phyloP scores from a whole-genome alignment of 257 asterid genomes.

The Nicotiana noctiflora region DNA sequence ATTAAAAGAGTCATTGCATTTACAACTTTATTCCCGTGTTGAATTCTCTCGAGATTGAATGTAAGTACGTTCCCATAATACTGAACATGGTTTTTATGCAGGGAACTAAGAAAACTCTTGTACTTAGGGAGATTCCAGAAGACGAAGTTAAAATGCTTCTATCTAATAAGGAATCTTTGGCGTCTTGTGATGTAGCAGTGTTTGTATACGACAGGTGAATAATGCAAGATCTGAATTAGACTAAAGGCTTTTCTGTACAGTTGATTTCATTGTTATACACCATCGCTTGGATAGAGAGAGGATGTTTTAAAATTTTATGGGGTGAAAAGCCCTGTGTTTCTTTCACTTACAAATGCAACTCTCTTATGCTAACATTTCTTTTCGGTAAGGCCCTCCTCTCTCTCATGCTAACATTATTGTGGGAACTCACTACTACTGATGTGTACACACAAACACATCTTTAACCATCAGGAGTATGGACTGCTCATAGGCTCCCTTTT shows the following conservation, averaged over 20 bases:
- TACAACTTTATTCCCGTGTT: neutral
- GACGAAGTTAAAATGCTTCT: conserved; percentile 58
- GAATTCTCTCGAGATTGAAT: neutral
- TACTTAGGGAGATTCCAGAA: conserved; percentile 86
- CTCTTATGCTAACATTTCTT: neutral
- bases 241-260: neutral
- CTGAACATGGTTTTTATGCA: conserved; percentile 21
- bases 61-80: neutral
- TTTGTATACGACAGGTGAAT: conserved; percentile 87
- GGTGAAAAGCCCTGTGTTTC: neutral
- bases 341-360: neutral
- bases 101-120: conserved; percentile 76
- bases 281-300: neutral
- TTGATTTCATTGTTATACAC: neutral
- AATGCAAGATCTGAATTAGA: neutral
- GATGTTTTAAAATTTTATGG: neutral
- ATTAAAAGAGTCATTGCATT: neutral
- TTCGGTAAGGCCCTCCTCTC: neutral
- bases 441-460: neutral
- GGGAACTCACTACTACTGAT: neutral
- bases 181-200: conserved; percentile 80
- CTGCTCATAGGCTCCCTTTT: neutral
- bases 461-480: neutral
- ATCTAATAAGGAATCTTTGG: conserved; percentile 64
- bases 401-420: neutral